Evolutionary conservation across 768 basidiomycete species (phyloP), one percentile per base, ranked within the genome.

Genomic region (Leucosporidium scottii): DNA sequence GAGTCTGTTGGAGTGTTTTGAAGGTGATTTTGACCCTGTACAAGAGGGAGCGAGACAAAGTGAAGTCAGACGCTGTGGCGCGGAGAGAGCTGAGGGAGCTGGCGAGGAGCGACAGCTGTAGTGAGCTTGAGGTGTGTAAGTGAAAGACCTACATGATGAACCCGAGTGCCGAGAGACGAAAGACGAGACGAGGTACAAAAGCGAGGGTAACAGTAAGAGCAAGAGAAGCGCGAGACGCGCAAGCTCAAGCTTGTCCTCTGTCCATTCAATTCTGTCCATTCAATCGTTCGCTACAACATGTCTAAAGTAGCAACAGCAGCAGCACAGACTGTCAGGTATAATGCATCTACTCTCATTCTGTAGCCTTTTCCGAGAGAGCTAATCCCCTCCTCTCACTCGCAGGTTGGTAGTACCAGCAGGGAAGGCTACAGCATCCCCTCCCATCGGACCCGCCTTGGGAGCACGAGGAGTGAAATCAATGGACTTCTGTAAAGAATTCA

Each of bases 401-500:
- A 89, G 91, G 70, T 81, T 98, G 66, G 83, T 94, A 60, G 85
- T 97, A 68, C 85, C 87, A 60, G 94, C 94, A 54, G 93, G 91
- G 54, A 97, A 97, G 77, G 94, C 94, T 47, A 88, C 93, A 31
- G 93, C 94, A 23, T 89, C 91, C 49, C 94, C 94, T 65, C 94
- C 94, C 13, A 89, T 99, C 61, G 94, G 94, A 76, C 94, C 94
- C 63, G 94, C 93, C 39, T 85, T 99, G 62, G 96, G 96, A 81
- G 94, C 96, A 71, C 86, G 91, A 76, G 96, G 96, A 74, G 93
- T 99, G 74, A 97, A 96, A 80, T 92, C 93, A 31, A 98, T 98
- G 89, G 96, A 99, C 81, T 99, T 99, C 77, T 96, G 93, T 83
- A 99, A 97, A 79, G 93, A 98, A 78, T 99, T 98, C 82, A 99